Evolutionary conservation across 305 asterid genomes (phyloP).

Genomic region (Fraxinus latifolia): DNA sequence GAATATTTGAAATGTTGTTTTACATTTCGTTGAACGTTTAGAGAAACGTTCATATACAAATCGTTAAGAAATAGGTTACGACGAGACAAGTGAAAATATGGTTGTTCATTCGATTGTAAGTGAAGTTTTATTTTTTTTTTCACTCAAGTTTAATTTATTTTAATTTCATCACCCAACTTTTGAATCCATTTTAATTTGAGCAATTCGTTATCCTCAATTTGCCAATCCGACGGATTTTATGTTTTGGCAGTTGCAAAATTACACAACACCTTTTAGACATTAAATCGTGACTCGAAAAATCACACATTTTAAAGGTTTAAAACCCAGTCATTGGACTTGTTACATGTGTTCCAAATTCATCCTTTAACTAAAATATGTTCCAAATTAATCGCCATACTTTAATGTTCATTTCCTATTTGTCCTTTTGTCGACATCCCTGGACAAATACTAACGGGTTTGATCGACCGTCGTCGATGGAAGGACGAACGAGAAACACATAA

Average conservation of each 20-base stretch:
- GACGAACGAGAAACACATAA: background rate
- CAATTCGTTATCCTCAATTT: background rate
- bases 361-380: background rate
- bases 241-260: background rate
- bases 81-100: background rate
- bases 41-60: background rate
- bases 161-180: too few species aligned
- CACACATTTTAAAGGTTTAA: background rate
- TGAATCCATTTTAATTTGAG: background rate
- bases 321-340: too few species aligned
- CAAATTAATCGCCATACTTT: too few species aligned
- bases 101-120: background rate
- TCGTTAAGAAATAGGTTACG: background rate
- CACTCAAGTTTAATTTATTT: too few species aligned
- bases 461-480: background rate
- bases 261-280: background rate
- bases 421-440: background rate
- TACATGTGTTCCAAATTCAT: background rate
- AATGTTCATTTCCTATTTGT: background rate
- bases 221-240: background rate
- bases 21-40: background rate
- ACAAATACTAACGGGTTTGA: background rate
- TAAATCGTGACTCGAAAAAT: background rate
- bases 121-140: too few species aligned
- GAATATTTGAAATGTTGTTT: background rate